phyloP scores from a whole-genome alignment of 2,329 filamentous ascomycete species.

The Trichoderma brevicompactum region DNA sequence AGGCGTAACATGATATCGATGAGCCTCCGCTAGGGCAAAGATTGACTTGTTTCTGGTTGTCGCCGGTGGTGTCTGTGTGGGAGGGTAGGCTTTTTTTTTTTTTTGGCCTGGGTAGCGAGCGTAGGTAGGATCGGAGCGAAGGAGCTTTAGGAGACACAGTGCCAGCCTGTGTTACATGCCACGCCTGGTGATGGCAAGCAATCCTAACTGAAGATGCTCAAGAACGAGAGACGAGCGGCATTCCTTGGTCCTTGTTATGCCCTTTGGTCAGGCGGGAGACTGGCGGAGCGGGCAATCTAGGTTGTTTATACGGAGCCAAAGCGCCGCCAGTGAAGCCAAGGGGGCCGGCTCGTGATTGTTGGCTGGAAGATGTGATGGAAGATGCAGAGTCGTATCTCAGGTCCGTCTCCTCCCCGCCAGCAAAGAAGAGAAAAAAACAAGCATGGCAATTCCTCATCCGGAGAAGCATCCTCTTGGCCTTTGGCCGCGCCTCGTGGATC shows the following conservation, averaged over 20 bases:
- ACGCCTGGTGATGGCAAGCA: neutral
- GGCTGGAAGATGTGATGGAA: conserved; percentile 26
- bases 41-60: neutral
- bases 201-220: conserved; percentile 3
- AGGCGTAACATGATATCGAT: conserved; percentile 30
- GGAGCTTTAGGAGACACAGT: conserved; percentile 21
- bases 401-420: neutral
- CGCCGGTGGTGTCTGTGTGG: neutral
- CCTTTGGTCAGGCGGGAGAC: neutral
- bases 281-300: conserved; percentile 9
- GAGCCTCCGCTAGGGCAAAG: neutral
- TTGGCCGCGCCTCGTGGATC: neutral
- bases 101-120: conserved; percentile 8
- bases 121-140: conserved; percentile 13
- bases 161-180: conserved; percentile 25
- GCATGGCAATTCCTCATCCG: conserved; percentile 8
- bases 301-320: conserved; percentile 2
- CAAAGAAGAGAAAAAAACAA: neutral
- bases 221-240: conserved; percentile 11
- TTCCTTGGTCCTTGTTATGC: neutral
- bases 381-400: conserved; percentile 24
- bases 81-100: conserved; percentile 2
- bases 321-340: conserved; percentile 7
- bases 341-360: conserved; percentile 6
- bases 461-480: neutral